Conservation (phyloP, 148 eudicot species). For the Spergularia marina region DNA sequence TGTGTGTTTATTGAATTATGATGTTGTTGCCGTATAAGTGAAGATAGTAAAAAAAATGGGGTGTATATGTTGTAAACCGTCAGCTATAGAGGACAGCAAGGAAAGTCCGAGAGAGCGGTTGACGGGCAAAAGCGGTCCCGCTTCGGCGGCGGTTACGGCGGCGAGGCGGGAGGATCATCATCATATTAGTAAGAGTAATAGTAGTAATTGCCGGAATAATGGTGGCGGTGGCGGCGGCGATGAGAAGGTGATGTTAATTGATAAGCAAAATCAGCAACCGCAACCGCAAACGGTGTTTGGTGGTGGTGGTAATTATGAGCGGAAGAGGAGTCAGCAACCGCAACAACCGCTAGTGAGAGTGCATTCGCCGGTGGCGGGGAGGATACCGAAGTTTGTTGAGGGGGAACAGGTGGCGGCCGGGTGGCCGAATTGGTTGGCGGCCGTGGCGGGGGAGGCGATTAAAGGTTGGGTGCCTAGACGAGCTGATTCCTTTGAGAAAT, state of each 20-base stretch:
- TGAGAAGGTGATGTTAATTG: conserved; percentile 62
- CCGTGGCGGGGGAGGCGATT: conserved; percentile 83
- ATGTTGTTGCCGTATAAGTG: no score
- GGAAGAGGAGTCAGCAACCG: conserved; percentile 43
- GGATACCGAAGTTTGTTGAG: conserved; percentile 49
- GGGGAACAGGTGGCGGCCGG: conserved; percentile 89
- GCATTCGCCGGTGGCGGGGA: conserved; percentile 45
- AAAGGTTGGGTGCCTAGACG: conserved; percentile 80
- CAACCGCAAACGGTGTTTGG: conserved; percentile 16
- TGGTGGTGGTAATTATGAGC: conserved; percentile 45
- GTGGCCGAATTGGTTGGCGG: conserved; percentile 83
- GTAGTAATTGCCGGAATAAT: background rate
- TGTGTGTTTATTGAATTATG: no score
- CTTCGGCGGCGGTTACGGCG: background rate
- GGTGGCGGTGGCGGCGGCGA: conserved; percentile 26
- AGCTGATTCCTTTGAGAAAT: conserved; percentile 82
- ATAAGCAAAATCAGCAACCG: conserved; percentile 36
- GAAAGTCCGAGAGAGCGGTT: conserved; percentile 19
- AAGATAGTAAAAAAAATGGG: conserved; percentile 40
- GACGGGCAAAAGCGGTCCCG: background rate
- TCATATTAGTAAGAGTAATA: background rate
- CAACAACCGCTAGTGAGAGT: conserved; percentile 29
- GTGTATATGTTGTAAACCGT: conserved; percentile 71
- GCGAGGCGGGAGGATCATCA: background rate
- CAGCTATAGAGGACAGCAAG: conserved; percentile 36